Base-by-base conservation (phyloP, 352 stramenopile species). In the Phytophthora pisi region DNA sequence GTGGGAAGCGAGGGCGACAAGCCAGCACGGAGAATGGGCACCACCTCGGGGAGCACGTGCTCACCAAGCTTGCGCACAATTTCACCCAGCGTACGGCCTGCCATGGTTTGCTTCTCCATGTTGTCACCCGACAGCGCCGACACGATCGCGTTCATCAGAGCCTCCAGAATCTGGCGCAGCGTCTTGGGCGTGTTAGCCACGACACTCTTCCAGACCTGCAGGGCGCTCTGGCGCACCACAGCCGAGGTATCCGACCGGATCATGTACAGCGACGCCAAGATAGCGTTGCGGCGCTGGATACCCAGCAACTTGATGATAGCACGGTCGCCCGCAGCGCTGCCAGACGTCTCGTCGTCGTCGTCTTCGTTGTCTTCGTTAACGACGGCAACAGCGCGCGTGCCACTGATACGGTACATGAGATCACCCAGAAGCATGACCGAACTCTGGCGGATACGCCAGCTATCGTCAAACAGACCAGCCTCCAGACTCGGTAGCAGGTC, bases 171-270 rank as follows among this genome's bases (percentile, higher is more conserved):
- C 75, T 99, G 97, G 68, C 96, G 91, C 61, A 99, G 77, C 5
- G 97, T 98, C 77, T 95, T 95, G 5, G 97, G 97, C 24, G 98
- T 99, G 82, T 99, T 99, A 45, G 83, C 77, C 4, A 99, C 97
- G 26, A 99, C 93, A 64, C 96, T 99, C 89, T 99, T 99, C 98
- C 98, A 99, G 18, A 97, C 88, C 77, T 99, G 96, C 38, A 99
- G 77, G 40, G 98, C 96, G 59, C 84, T 96, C 73, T 99, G 97
- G 15, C 98, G 95, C 64, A 99, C 98, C 11, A 98, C 88, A 10
- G 95, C 87, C 47, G 92, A 96, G 34, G 92, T 98, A 77, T 99
- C 98, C 52, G 93, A 99, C 51, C 98, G 90, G 63, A 98, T 96
- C 72, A 99, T 97, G 86, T 99, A 99, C 18, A 99, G 78, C 61